Conservation (phyloP, 352 stramenopile species). For the Peronosclerospora sorghi region DNA sequence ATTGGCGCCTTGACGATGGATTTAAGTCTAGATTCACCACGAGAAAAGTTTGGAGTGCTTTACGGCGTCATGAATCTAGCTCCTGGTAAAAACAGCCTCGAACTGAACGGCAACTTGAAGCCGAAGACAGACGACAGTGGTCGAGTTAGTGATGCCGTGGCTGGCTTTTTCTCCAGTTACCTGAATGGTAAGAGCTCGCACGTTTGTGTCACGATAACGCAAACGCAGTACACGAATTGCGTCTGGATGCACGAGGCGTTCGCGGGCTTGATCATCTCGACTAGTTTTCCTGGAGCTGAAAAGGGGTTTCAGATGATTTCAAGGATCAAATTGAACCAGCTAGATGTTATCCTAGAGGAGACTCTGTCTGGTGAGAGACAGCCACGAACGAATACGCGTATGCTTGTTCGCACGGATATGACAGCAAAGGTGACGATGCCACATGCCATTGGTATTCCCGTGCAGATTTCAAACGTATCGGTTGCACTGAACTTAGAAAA, state of each 20-base stretch:
- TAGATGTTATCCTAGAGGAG: conserved; percentile 52
- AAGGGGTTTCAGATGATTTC: conserved; percentile 55
- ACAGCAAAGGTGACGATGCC: conserved; percentile 63
- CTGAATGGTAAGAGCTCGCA: conserved; percentile 39
- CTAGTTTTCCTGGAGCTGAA: conserved; percentile 48
- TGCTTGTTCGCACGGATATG: conserved; percentile 61
- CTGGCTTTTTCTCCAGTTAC: conserved; percentile 62
- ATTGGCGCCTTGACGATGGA: conserved; percentile 52
- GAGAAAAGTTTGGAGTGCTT: conserved; percentile 39
- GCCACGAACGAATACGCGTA: conserved; percentile 47
- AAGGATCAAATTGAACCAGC: conserved; percentile 48
- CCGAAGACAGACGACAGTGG: conserved; percentile 30
- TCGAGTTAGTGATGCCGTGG: conserved; percentile 36
- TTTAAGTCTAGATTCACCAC: conserved; percentile 22
- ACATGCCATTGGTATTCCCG: conserved; percentile 48
- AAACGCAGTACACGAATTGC: conserved; percentile 37
- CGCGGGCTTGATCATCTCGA: conserved; percentile 45
- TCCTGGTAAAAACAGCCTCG: conserved; percentile 37
- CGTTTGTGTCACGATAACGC: conserved; percentile 41
- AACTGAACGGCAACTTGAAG: conserved; percentile 36
- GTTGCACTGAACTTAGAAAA: conserved; percentile 48
- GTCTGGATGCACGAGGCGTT: conserved; percentile 56
- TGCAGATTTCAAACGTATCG: conserved; percentile 55
- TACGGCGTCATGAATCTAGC: conserved; percentile 43
- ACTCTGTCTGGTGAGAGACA: conserved; percentile 7